A percentile compares a stretch with the other conserved stretches of the same genome.
phyloP scores from a whole-genome alignment of 2,329 filamentous ascomycete species.

The Verticillium albo-atrum region DNA sequence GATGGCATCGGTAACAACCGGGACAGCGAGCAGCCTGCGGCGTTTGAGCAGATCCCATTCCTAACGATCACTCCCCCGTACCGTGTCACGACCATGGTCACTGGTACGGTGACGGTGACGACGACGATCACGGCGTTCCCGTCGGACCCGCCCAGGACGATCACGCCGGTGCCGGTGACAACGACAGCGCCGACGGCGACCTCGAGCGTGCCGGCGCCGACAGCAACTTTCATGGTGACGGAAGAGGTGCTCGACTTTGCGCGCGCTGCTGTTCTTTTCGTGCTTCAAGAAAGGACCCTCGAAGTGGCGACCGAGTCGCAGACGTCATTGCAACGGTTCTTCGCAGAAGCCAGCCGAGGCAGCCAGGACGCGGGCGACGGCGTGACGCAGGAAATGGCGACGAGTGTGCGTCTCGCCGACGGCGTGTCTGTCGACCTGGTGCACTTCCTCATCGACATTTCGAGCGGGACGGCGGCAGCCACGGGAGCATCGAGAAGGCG shows the following conservation, averaged over 20 bases:
- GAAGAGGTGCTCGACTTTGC: constrained; percentile 60
- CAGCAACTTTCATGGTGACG: constrained; percentile 41
- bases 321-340: constrained; percentile 48
- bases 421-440: constrained; percentile 47
- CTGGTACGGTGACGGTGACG: constrained; percentile 26
- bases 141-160: constrained; percentile 19
- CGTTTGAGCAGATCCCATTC: background rate
- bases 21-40: background rate
- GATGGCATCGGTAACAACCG: constrained; percentile 9
- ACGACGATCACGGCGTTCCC: constrained; percentile 13
- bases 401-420: constrained; percentile 36
- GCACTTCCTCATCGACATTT: constrained; percentile 35
- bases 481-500: background rate
- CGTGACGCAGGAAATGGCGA: constrained; percentile 28
- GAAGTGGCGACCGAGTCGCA: constrained; percentile 51
- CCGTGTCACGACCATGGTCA: background rate
- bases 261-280: constrained; percentile 55
- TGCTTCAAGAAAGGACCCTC: constrained; percentile 52
- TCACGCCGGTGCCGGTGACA: constrained; percentile 10
- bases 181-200: constrained; percentile 13
- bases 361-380: constrained; percentile 22
- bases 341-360: constrained; percentile 32
- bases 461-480: constrained; percentile 1
- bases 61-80: background rate
- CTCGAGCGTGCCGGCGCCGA: constrained; percentile 15